phyloP scores from a whole-genome alignment of 352 stramenopile species.

The Globisporangium nodosum region DNA sequence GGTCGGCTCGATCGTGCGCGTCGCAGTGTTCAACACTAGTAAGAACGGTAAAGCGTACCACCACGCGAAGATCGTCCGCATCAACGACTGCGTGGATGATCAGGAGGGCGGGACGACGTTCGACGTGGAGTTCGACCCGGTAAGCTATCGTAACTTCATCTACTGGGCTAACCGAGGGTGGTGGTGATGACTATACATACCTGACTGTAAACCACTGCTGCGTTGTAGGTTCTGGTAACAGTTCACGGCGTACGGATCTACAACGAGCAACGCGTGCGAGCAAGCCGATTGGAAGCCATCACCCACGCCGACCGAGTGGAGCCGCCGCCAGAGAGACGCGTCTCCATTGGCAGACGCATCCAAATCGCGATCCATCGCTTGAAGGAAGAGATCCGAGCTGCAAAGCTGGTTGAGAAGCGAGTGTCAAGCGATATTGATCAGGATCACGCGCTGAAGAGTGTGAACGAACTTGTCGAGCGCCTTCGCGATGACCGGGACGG shows the following conservation, averaged over 20 bases:
- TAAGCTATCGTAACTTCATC: slow-evolving; percentile 8
- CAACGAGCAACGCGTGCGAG: slow-evolving; percentile 16
- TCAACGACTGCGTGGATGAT: slow-evolving; percentile 17
- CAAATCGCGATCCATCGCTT: slow-evolving; percentile 28
- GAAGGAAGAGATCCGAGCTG: slow-evolving; percentile 17
- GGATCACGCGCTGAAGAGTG: slow-evolving; percentile 8
- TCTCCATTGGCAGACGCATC: slow-evolving; percentile 18
- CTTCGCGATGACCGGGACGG: slow-evolving; percentile 25
- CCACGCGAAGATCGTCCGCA: slow-evolving; percentile 23
- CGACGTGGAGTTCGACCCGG: slow-evolving; percentile 40
- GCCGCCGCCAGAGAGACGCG: slow-evolving; percentile 9
- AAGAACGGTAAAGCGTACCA: slow-evolving; percentile 11
- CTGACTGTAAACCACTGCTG: background rate
- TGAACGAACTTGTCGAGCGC: slow-evolving; percentile 34
- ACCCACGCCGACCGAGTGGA: slow-evolving; percentile 8
- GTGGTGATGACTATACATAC: background rate
- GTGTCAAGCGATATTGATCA: background rate
- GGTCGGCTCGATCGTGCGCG: slow-evolving; percentile 29
- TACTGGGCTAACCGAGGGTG: background rate
- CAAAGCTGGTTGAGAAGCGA: slow-evolving; percentile 1
- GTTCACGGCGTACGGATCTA: slow-evolving; percentile 26
- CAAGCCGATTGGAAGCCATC: slow-evolving; percentile 15
- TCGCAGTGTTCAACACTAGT: slow-evolving; percentile 16
- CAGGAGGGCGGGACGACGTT: slow-evolving; percentile 23
- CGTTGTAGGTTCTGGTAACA: slow-evolving; percentile 11